Conservation (phyloP, 768 basidiomycete genomes). For the Leccinum arenicola region DNA sequence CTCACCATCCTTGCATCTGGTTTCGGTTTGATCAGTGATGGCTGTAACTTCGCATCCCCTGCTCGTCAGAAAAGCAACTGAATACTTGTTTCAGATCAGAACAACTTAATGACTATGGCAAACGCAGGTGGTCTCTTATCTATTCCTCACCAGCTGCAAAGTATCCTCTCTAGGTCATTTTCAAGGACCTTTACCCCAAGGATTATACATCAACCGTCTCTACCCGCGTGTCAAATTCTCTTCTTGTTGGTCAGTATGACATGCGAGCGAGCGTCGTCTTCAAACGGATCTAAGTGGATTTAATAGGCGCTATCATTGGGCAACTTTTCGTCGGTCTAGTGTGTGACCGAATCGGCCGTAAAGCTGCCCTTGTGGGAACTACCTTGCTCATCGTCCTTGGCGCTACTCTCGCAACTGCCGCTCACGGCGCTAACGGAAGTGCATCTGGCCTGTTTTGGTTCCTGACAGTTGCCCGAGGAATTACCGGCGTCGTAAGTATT, state of each 20-base stretch:
- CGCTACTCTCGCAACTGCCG: slow-evolving; percentile 63
- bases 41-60: slow-evolving; percentile 38
- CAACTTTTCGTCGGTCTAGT: slow-evolving; percentile 62
- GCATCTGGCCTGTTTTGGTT: slow-evolving; percentile 69
- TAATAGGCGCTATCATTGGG: slow-evolving; percentile 57
- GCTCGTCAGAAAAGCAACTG: slow-evolving; percentile 1
- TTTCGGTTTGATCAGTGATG: slow-evolving; percentile 64
- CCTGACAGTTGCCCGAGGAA: slow-evolving; percentile 66
- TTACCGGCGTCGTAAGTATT: slow-evolving; percentile 57
- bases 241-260: slow-evolving; percentile 55
- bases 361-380: slow-evolving; percentile 68
- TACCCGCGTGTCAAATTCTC: slow-evolving; percentile 67
- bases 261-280: neutral
- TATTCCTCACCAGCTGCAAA: slow-evolving; percentile 4
- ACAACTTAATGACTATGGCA: slow-evolving; percentile 68
- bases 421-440: slow-evolving; percentile 58
- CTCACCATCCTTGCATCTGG: slow-evolving; percentile 65
- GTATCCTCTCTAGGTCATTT: slow-evolving; percentile 49
- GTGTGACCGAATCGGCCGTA: slow-evolving; percentile 74
- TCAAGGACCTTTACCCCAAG: slow-evolving; percentile 61
- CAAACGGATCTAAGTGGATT: slow-evolving; percentile 1
- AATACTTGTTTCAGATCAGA: slow-evolving; percentile 48
- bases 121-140: slow-evolving; percentile 40
- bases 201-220: slow-evolving; percentile 59
- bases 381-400: slow-evolving; percentile 70